These are phyloP conservation scores for Rutstroemia sp. DNA, from an alignment of 2,329 filamentous ascomycete genomes.

Conservation along the genomic window DNA sequence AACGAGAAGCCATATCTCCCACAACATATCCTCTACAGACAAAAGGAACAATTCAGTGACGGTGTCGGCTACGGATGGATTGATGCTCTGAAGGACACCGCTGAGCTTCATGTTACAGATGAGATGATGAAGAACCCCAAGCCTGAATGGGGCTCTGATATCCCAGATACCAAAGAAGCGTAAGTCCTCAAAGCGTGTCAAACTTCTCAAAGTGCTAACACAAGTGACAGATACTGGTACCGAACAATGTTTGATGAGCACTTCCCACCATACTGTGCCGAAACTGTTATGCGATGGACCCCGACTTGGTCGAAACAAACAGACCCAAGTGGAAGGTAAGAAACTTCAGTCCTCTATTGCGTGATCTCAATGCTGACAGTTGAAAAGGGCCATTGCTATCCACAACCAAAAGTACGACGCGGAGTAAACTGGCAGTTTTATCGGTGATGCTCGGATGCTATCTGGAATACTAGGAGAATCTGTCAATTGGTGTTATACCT, in stretches of 20 bases:
- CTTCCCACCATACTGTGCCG: slow-evolving; percentile 86
- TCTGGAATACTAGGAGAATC: neutral
- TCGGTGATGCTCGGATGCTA: neutral
- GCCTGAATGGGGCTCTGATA: slow-evolving; percentile 86
- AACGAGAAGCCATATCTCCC: slow-evolving; percentile 81
- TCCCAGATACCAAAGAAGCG: slow-evolving; percentile 95
- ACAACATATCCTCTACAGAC: slow-evolving; percentile 90
- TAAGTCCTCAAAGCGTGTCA: slow-evolving; percentile 38
- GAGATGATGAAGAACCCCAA: slow-evolving; percentile 99
- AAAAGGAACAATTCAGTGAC: slow-evolving; percentile 99
- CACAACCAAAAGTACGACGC: slow-evolving; percentile 68
- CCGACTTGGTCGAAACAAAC: slow-evolving; percentile 96
- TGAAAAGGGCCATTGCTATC: slow-evolving; percentile 61
- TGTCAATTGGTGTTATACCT: neutral
- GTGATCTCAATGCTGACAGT: slow-evolving; percentile 6
- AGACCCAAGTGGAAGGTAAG: slow-evolving; percentile 70
- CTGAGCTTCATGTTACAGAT: slow-evolving; percentile 81
- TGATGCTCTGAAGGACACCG: slow-evolving; percentile 90
- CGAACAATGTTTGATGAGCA: slow-evolving; percentile 98
- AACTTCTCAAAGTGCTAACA: neutral
- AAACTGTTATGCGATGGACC: slow-evolving; percentile 92
- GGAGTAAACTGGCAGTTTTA: slow-evolving; percentile 10
- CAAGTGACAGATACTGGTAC: slow-evolving; percentile 74
- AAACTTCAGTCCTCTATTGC: neutral
- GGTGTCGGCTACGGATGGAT: slow-evolving; percentile 99